Base-by-base conservation (phyloP, 805 yeast genomes). In the Zygotorulaspora danielsina region DNA sequence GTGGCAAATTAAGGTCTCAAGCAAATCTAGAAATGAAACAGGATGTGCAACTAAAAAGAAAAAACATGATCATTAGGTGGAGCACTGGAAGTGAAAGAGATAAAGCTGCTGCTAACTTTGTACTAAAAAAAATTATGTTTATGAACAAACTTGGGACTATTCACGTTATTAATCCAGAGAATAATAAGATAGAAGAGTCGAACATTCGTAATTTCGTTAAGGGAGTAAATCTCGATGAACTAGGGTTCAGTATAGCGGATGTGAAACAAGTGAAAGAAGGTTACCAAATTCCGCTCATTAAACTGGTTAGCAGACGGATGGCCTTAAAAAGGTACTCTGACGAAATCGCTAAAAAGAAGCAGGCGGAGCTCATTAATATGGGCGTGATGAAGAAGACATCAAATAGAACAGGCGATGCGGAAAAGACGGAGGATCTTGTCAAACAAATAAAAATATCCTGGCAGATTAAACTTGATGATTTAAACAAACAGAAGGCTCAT, bases 401-500 rank as follows among this genome's bases (percentile, higher is more conserved):
- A 5, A 38, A 41, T 13, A 48, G 38, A 19, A 27, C 36, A 8
- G 17, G 28, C 15, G 53, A 48, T 7, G 19, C 46, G 6, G 47
- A 46, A 7, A 55, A 46, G 25, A 38, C 31, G 2, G 66, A 61
- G 11, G 42, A 49, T 0, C 66, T 67, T 21, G 45, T 67, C n/a
- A 78, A 78, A 47, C 59, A 69, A 21, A 59, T 78, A 22, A 70
- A 70, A 30, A 55, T 78, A 3, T 69, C 78, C 8, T 78, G 83
- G 83, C 70, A 72, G 33, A 78, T 78, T 15, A 70, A 72, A n/a
- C 56, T 62, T 22, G 69, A 71, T 29, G 84, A 78, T 55, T 59
- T 78, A 41, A 55, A 52, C 19, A 69, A 71, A 26, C 84, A 78
- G 44, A 78, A 78, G 51, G 61, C 63, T 10, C 65, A 67, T 38